These are phyloP conservation scores for Coemansia sp. DNA, from an alignment of 192 early-diverging fungal species.

Conservation along the genomic window DNA sequence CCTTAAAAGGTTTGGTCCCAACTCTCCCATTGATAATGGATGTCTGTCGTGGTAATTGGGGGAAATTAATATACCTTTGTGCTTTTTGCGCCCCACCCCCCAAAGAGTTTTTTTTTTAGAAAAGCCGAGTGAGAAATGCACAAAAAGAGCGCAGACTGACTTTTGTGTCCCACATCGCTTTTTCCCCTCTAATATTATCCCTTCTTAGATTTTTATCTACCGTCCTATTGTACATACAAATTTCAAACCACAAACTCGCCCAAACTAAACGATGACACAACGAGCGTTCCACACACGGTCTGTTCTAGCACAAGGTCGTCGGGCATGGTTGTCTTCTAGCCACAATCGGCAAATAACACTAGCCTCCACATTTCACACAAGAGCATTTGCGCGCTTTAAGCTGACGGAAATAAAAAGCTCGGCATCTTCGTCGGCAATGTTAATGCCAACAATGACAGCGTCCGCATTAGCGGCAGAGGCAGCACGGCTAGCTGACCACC, in stretches of 20 bases:
- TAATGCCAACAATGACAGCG: slow-evolving; percentile 7
- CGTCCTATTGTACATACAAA: too few relatives aligned
- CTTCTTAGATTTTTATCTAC: background rate
- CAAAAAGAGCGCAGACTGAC: background rate
- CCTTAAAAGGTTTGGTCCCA: too few relatives aligned
- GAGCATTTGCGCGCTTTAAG: slow-evolving; percentile 9
- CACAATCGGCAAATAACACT: background rate
- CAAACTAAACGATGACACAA: background rate
- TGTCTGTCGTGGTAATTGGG: too few relatives aligned
- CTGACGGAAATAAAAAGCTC: background rate
- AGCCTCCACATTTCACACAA: slow-evolving; percentile 4
- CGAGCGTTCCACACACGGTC: slow-evolving; percentile 10
- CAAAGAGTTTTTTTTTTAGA: too few relatives aligned
- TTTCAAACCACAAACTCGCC: too few relatives aligned
- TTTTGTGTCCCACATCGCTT: background rate
- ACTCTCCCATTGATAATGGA: too few relatives aligned
- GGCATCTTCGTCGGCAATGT: slow-evolving; percentile 9
- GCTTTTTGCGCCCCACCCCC: too few relatives aligned
- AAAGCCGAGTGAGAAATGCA: background rate
- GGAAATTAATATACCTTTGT: too few relatives aligned
- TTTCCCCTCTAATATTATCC: background rate
- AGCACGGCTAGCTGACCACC: background rate
- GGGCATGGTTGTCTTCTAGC: background rate
- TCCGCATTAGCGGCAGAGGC: background rate
- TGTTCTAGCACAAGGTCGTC: background rate